phyloP scores from a whole-genome alignment of 768 basidiomycete species.

The Steccherinum ochraceum region DNA sequence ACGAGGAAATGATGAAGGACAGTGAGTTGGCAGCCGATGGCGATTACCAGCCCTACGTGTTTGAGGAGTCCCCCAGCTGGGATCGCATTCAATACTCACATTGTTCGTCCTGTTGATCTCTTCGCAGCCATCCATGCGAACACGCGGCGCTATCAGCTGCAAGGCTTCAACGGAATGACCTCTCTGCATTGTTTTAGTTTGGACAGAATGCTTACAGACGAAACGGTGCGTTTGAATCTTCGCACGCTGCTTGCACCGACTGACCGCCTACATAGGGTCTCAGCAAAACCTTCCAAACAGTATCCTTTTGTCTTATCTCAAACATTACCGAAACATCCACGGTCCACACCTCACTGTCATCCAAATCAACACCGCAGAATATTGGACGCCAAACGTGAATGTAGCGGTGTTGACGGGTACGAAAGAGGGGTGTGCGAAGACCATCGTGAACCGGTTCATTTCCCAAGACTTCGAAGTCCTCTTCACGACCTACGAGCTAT shows the following conservation, averaged over 20 bases:
- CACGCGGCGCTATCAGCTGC: slow-evolving; percentile 93
- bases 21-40: slow-evolving; percentile 75
- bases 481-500: slow-evolving; percentile 96
- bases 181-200: slow-evolving; percentile 93
- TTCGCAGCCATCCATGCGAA: slow-evolving; percentile 72
- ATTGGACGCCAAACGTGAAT: slow-evolving; percentile 88
- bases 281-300: slow-evolving; percentile 97
- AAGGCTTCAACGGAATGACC: slow-evolving; percentile 97
- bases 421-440: slow-evolving; percentile 82
- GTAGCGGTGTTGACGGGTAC: slow-evolving; percentile 77
- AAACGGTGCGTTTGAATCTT: slow-evolving; percentile 65
- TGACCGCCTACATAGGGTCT: slow-evolving; percentile 71
- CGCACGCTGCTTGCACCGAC: no score
- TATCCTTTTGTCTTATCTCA: slow-evolving; percentile 95
- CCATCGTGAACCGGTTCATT: slow-evolving; percentile 74
- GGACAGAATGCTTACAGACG: slow-evolving; percentile 95
- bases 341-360: slow-evolving; percentile 96
- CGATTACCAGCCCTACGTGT: slow-evolving; percentile 87
- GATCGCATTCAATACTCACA: slow-evolving; percentile 3
- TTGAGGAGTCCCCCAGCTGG: slow-evolving; percentile 93
- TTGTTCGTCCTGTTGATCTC: slow-evolving; percentile 5
- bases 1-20: slow-evolving; percentile 89
- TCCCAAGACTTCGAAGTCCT: slow-evolving; percentile 89
- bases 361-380: slow-evolving; percentile 97
- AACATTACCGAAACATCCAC: slow-evolving; percentile 63